Conservation (phyloP, 116 monocot genomes). For the Papilionanthe hybrid region DNA sequence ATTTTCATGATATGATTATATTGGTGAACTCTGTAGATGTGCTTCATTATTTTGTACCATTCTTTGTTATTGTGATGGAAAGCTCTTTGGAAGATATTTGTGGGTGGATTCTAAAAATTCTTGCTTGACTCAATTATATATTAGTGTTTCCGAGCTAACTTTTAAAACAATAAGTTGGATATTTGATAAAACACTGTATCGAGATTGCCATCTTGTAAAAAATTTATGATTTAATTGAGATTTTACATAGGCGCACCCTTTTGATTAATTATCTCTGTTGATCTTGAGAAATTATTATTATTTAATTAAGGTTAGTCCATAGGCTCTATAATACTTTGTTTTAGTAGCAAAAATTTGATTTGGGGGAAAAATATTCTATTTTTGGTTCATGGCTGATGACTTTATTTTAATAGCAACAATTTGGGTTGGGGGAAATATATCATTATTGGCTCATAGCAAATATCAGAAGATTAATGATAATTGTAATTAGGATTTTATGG, state of each 20-base stretch:
- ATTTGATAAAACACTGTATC: not conserved
- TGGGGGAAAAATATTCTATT: not conserved
- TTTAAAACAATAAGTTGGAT: not conserved
- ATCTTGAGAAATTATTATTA: not conserved
- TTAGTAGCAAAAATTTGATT: not conserved
- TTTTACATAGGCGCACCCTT: not conserved
- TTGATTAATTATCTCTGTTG: not conserved
- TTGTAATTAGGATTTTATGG: not conserved
- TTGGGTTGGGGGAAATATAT: not conserved
- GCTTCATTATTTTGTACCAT: not conserved
- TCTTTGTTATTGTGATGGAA: not conserved
- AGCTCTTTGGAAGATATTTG: not conserved
- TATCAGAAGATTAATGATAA: not conserved
- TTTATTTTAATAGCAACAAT: not conserved
- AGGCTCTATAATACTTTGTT: not conserved
- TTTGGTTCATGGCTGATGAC: not conserved
- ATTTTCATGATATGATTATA: not conserved
- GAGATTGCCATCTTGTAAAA: not conserved
- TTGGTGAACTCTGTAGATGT: not conserved
- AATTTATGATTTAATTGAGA: not conserved
- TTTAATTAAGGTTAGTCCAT: not conserved
- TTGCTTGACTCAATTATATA: not conserved
- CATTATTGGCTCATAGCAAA: not conserved
- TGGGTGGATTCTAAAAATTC: not conserved
- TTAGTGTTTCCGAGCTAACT: not conserved